Conservation (phyloP, 768 basidiomycete genomes). For the Leccinum ochraceum region DNA sequence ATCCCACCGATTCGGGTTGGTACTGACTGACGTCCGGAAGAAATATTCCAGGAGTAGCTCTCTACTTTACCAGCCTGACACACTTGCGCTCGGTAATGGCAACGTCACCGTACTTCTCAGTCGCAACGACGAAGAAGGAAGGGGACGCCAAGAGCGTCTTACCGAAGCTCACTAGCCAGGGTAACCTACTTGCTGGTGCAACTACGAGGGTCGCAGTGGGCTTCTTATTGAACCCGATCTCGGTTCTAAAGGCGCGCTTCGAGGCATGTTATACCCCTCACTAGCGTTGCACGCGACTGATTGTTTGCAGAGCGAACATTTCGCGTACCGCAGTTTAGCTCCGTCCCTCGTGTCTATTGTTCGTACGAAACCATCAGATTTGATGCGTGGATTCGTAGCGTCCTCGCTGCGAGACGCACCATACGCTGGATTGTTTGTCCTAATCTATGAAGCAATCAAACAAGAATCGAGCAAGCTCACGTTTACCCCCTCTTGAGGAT, state of each 20-base stretch:
- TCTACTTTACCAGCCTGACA: slow-evolving; percentile 88
- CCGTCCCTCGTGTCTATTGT: slow-evolving; percentile 59
- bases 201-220: slow-evolving; percentile 80
- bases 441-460: slow-evolving; percentile 88
- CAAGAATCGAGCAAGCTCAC: slow-evolving; percentile 56
- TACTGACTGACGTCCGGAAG: slow-evolving; percentile 39
- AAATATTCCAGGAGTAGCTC: slow-evolving; percentile 90
- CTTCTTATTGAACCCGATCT: slow-evolving; percentile 84
- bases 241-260: slow-evolving; percentile 88
- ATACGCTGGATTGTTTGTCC: slow-evolving; percentile 87
- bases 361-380: slow-evolving; percentile 74
- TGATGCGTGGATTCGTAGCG: slow-evolving; percentile 83
- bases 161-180: slow-evolving; percentile 69
- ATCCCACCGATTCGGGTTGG: neutral
- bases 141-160: slow-evolving; percentile 50
- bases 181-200: slow-evolving; percentile 87
- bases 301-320: slow-evolving; percentile 66
- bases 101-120: slow-evolving; percentile 66
- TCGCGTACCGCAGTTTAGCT: slow-evolving; percentile 63
- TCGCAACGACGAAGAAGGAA: slow-evolving; percentile 16
- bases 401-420: slow-evolving; percentile 94
- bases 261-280: slow-evolving; percentile 57
- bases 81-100: slow-evolving; percentile 80
- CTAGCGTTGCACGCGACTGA: slow-evolving; percentile 1
- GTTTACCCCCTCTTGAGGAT: neutral